These are phyloP conservation scores for Chytridium lagenaria DNA, from an alignment of 371 early-diverging fungal species.

Conservation along the genomic window DNA sequence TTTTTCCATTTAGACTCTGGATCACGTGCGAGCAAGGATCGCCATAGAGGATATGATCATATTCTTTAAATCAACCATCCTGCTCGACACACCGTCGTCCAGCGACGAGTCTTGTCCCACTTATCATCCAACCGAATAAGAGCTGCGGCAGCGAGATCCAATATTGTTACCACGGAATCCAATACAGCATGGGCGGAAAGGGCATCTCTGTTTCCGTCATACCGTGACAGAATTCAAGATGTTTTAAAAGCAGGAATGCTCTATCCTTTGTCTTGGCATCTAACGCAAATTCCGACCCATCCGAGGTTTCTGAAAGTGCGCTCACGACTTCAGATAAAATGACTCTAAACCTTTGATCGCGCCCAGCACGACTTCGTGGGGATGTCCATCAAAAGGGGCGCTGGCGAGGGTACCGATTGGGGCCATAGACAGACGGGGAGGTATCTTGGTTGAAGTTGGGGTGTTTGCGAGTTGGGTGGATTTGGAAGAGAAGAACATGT, in stretches of 20 bases:
- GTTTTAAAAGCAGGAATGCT: constrained; percentile 15
- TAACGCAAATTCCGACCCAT: neutral
- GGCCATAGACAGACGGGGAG: neutral
- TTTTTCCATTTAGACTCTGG: constrained; percentile 4
- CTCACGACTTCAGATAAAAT: neutral
- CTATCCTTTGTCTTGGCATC: neutral
- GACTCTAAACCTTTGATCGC: constrained; percentile 5
- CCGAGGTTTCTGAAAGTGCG: constrained; percentile 1
- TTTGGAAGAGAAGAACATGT: neutral
- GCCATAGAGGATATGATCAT: constrained; percentile 17
- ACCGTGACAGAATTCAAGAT: constrained; percentile 44
- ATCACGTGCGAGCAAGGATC: constrained; percentile 13
- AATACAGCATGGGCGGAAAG: constrained; percentile 39
- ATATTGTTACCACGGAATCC: constrained; percentile 9
- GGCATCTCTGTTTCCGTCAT: constrained; percentile 43
- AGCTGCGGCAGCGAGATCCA: constrained; percentile 12
- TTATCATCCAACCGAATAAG: constrained; percentile 17
- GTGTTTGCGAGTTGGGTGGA: neutral
- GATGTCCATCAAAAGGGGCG: constrained; percentile 15
- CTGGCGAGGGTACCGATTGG: neutral
- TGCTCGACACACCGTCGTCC: neutral
- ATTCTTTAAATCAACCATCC: constrained; percentile 23
- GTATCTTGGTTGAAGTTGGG: neutral
- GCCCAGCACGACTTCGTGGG: constrained; percentile 25
- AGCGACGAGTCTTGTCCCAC: neutral